Base-by-base conservation (phyloP, 352 stramenopile species). In the Phytophthora idaei region DNA sequence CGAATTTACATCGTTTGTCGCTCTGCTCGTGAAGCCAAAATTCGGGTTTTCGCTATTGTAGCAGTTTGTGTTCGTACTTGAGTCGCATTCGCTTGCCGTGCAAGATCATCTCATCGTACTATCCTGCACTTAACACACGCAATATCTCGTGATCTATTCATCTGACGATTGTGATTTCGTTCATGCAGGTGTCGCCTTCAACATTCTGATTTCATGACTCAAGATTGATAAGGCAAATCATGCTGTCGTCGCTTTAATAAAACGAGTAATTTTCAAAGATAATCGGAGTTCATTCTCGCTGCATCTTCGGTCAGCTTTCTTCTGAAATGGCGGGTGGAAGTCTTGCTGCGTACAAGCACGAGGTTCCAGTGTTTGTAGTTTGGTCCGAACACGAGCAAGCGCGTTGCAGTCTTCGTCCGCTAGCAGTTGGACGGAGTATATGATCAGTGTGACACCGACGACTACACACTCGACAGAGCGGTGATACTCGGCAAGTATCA, bases 371-470 rank as follows among this genome's bases (percentile, higher is more conserved):
- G 10, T 11, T 37, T 12, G 28, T 37, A 3, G 17, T 32, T 39
- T 29, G 36, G 14, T 64, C 44, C 0, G 51, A 68, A 37, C 68
- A 75, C 11, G n/a, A 15, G 28, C 68, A 75, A 52, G 6, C 12
- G 32, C 14, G 17, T 2, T 53, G 27, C 21, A 59, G 31, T 10
- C 36, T 41, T 47, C 68, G 52, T 1, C 62, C 68, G 6, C 69
- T 53, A 14, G 64, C 64, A 14, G 60, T 12, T 5, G 76, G 73
- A 14, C 49, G 44, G 36, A 88, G 28, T 5, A 4, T 34, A 32
- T 93, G 85, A 2, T 36, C 45, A 1, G 4, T 15, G 54, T 93
- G 85, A 53, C 83, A 93, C n/a, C 67, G 69, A 11, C 81, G 69
- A 42, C 57, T 59, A 57, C 85, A 93, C 7, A 67, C 45, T 0